A percentile compares a stretch with the other conserved stretches of the same genome.
Evolutionary conservation across 1,139 yeast genomes (phyloP).

Genomic region (Trichomonascaceae sp.): DNA sequence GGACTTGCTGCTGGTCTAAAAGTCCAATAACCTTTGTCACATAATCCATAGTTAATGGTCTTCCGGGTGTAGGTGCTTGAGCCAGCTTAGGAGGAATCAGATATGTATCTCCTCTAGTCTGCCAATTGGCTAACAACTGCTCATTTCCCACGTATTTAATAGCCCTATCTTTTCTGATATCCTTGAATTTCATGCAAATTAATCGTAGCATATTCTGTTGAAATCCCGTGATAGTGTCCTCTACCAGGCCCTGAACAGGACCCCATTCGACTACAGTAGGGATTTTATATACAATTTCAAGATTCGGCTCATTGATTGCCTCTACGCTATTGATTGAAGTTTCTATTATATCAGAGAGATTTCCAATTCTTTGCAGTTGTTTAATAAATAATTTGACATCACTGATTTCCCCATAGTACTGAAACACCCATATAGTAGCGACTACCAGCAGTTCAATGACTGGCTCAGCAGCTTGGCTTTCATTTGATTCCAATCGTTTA

Average conservation of each 20-base stretch:
- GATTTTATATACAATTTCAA: not conserved
- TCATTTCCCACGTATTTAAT: constrained; percentile 1
- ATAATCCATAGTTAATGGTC: not conserved
- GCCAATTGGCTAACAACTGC: constrained; percentile 1
- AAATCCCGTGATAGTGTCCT: not conserved
- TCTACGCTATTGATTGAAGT: not conserved
- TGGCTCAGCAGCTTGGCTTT: not conserved
- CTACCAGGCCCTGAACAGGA: not conserved
- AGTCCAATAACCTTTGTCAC: not conserved
- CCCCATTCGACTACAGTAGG: constrained; percentile 1
- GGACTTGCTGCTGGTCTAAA: not conserved
- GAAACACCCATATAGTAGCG: constrained; percentile 4
- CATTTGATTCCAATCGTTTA: not conserved
- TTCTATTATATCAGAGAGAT: not conserved
- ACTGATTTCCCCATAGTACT: constrained; percentile 5
- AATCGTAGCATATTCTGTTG: constrained; percentile 2
- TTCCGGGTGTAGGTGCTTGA: not conserved
- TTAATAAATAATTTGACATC: constrained; percentile 5
- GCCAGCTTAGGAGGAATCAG: constrained; percentile 1
- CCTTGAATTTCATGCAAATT: constrained; percentile 2
- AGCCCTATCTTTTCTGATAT: constrained; percentile 1
- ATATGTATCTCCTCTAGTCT: not conserved
- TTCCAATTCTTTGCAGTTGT: not conserved
- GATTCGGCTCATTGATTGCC: not conserved
- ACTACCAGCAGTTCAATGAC: constrained; percentile 2